Evolutionary conservation across 2,329 filamentous ascomycete species (phyloP).

Genomic region (Arthrocladium fulminans): DNA sequence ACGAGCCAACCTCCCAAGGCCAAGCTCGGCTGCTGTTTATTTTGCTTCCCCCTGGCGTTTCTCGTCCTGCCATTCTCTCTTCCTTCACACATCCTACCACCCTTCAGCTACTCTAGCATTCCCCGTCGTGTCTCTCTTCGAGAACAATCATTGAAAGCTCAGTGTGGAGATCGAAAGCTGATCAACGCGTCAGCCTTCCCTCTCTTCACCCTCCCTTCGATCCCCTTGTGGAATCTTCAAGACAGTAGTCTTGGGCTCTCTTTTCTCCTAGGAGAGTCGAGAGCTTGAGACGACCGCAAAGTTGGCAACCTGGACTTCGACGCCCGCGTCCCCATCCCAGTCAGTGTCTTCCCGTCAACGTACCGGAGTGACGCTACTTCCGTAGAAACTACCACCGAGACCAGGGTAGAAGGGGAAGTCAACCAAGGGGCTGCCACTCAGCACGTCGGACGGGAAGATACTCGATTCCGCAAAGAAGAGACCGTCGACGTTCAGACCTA

Average conservation of each 20-base stretch:
- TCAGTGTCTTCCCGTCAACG: constrained; percentile 99
- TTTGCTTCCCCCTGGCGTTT: constrained; percentile 8
- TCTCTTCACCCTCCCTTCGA: constrained; percentile 9
- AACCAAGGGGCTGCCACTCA: constrained; percentile 58
- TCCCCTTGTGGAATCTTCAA: constrained; percentile 10
- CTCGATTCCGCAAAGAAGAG: constrained; percentile 73
- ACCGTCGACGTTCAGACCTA: constrained; percentile 57
- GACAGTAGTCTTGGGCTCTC: constrained; percentile 24
- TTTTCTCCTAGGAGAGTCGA: constrained; percentile 25
- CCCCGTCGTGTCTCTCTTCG: constrained; percentile 3
- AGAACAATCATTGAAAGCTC: constrained; percentile 7
- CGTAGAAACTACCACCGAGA: constrained; percentile 50
- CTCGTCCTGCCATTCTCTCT: neutral
- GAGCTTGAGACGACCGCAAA: constrained; percentile 22
- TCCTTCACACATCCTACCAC: neutral
- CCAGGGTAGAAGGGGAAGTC: constrained; percentile 84
- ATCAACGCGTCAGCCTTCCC: constrained; percentile 4
- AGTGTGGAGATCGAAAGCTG: constrained; percentile 8
- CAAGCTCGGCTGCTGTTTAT: constrained; percentile 7
- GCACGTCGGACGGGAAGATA: constrained; percentile 97
- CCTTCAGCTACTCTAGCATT: constrained; percentile 1
- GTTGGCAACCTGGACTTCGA: constrained; percentile 26
- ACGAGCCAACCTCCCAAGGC: constrained; percentile 8
- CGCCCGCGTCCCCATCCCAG: constrained; percentile 91
- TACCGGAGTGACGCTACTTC: constrained; percentile 70